phyloP scores from a whole-genome alignment of 768 basidiomycete genomes.

The Pulveroboletus sp. region DNA sequence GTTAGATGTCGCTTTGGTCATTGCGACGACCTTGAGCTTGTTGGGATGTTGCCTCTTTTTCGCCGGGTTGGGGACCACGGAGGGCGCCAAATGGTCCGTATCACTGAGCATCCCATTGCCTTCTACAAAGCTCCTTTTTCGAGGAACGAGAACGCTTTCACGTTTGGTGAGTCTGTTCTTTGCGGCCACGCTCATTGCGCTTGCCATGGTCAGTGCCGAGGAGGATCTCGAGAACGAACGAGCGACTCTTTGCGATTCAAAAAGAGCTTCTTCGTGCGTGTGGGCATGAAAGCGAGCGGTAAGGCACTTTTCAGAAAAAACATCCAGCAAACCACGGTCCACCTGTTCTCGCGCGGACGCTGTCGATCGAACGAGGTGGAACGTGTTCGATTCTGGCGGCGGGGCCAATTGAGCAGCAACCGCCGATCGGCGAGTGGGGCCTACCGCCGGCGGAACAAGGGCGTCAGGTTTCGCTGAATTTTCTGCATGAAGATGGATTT shows the following conservation, averaged over 20 bases:
- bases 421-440: slow-evolving; percentile 57
- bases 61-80: slow-evolving; percentile 8
- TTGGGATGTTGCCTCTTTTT: slow-evolving; percentile 24
- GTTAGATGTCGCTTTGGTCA: slow-evolving; percentile 15
- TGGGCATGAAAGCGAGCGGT: slow-evolving; percentile 66
- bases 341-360: slow-evolving; percentile 63
- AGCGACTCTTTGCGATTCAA: slow-evolving; percentile 48
- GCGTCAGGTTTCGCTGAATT: slow-evolving; percentile 17
- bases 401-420: slow-evolving; percentile 57
- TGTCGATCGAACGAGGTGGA: slow-evolving; percentile 68
- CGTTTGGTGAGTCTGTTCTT: slow-evolving; percentile 58
- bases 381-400: slow-evolving; percentile 44
- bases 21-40: slow-evolving; percentile 29
- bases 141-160: slow-evolving; percentile 66
- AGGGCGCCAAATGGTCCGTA: slow-evolving; percentile 8
- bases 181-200: slow-evolving; percentile 52
- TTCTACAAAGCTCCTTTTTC: slow-evolving; percentile 50
- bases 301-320: slow-evolving; percentile 72
- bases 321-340: slow-evolving; percentile 76
- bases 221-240: slow-evolving; percentile 51
- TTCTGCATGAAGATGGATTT: slow-evolving; percentile 23
- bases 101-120: slow-evolving; percentile 14
- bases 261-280: slow-evolving; percentile 61
- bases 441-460: slow-evolving; percentile 9
- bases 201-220: slow-evolving; percentile 59